Evolutionary conservation across 2,329 filamentous ascomycete genomes (phyloP), one percentile per base, ranked within the genome.

Genomic region (Fragosphaeria purpurea): DNA sequence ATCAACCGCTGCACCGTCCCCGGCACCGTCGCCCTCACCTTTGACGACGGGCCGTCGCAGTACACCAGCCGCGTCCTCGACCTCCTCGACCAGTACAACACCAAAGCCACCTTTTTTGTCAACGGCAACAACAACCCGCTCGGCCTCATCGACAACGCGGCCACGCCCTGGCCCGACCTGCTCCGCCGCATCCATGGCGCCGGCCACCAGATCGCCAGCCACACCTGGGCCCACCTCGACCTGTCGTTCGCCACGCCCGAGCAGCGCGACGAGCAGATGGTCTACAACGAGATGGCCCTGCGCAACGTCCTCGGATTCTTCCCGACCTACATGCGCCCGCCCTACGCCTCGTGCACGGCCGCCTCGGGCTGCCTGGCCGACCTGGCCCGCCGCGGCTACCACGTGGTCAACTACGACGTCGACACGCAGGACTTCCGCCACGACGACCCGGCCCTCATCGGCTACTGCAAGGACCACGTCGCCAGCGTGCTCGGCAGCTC

Each of bases 101-200:
- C 77, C 9, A 81, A 77, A 55, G 82, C 80, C 1, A 86, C 83
- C 4, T 86, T 86, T 62, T 85, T 85, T 63, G 70, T 85, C 55
- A 79, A 73, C 7, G 76, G 76, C 3, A 76, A 72, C 61, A 79
- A 77, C 64, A 67, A 74, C 40, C 70, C 70, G 53, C 77, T 78
- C 61, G 75, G 76, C 37, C 60, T 69, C 55, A 80, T 80, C 56
- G 77, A 80, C 55, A 67, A 73, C 48, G 62, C 68, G 3, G 66
- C 64, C 12, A 65, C 67, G 7, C 65, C 64, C 11, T 76, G 70
- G 63, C 63, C 68, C 12, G 64, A 64, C 9, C 63, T 72, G 39
- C 72, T 77, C 57, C 65, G 67, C 53, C 64, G 67, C 22, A 73
- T 74, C 66, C 55, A 67, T 43, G 56, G 55, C 4, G 63, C 67